These are phyloP conservation scores for Fomitopsis serialis DNA, from an alignment of 768 basidiomycete species.

Conservation along the genomic window DNA sequence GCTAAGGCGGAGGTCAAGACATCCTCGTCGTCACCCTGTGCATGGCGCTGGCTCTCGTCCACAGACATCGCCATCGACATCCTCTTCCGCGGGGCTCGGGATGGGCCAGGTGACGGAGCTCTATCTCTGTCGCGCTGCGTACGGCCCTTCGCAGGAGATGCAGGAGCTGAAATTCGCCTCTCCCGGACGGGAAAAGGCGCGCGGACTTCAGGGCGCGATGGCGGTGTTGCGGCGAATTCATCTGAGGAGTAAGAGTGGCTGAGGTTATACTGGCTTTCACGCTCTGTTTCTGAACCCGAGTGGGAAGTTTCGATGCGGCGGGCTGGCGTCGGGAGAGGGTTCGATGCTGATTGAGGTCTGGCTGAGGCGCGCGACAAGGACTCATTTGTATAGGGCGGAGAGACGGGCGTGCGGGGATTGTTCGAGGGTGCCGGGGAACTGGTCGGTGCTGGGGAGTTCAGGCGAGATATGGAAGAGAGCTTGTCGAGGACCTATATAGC, in stretches of 20 bases:
- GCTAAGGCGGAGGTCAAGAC: conserved; percentile 55
- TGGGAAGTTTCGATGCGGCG: conserved; percentile 22
- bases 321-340: conserved; percentile 14
- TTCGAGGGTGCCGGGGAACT: conserved; percentile 39
- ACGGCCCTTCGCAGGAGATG: conserved; percentile 33
- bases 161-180: conserved; percentile 44
- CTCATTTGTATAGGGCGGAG: conserved; percentile 30
- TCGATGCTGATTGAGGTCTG: conserved; percentile 27
- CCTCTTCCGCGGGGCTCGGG: conserved; percentile 38
- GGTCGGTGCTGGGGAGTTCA: conserved; percentile 49
- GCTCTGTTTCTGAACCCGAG: conserved; percentile 82
- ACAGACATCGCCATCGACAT: conserved; percentile 30
- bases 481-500: conserved; percentile 57
- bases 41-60: conserved; percentile 12
- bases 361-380: conserved; percentile 24
- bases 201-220: conserved; percentile 16
- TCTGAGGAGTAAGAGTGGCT: conserved; percentile 34
- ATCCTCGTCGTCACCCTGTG: conserved; percentile 24
- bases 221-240: conserved; percentile 1
- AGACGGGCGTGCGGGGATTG: conserved; percentile 26
- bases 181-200: conserved; percentile 27
- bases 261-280: conserved; percentile 42
- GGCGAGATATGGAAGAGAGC: conserved; percentile 51
- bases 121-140: conserved; percentile 16
- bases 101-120: conserved; percentile 33